Conservation (phyloP, 2,329 filamentous ascomycete species). For the Sporothrix protearum region DNA sequence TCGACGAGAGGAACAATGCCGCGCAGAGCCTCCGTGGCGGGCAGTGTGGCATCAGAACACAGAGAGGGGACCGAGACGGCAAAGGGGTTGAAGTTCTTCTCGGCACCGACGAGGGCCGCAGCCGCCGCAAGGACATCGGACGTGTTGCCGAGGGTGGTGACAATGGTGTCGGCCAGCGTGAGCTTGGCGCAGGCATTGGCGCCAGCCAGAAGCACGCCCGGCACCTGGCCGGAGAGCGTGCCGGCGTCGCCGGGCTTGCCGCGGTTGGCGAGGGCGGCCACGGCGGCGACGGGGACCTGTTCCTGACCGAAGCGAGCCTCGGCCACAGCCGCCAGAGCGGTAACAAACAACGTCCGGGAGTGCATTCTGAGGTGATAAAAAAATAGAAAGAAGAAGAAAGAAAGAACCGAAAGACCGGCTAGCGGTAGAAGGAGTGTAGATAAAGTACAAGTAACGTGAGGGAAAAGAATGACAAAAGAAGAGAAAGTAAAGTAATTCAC, state of each 20-base stretch:
- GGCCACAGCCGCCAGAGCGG: constrained; percentile 43
- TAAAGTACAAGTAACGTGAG: neutral
- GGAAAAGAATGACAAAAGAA: constrained; percentile 24
- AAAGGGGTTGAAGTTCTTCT: constrained; percentile 45
- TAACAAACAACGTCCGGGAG: constrained; percentile 41
- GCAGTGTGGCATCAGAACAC: constrained; percentile 61
- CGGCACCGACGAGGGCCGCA: constrained; percentile 27
- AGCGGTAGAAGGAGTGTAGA: constrained; percentile 14
- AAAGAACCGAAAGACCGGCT: constrained; percentile 14
- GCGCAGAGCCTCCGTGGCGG: constrained; percentile 57
- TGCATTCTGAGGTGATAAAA: constrained; percentile 38
- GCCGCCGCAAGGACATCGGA: constrained; percentile 58
- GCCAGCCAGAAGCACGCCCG: constrained; percentile 59
- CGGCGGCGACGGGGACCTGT: constrained; percentile 53
- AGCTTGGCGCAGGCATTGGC: constrained; percentile 65
- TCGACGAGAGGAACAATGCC: constrained; percentile 67
- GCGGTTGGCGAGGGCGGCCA: constrained; percentile 48
- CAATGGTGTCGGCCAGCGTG: constrained; percentile 60
- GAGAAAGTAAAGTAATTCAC: constrained; percentile 22
- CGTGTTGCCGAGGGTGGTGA: constrained; percentile 57
- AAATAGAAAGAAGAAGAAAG: neutral
- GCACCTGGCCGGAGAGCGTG: constrained; percentile 60
- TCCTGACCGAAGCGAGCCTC: constrained; percentile 63
- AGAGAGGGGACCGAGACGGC: constrained; percentile 56
- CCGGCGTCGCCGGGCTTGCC: constrained; percentile 58